These are phyloP conservation scores for Didymella pinodella DNA, from an alignment of 2,329 filamentous ascomycete genomes.

Conservation along the genomic window DNA sequence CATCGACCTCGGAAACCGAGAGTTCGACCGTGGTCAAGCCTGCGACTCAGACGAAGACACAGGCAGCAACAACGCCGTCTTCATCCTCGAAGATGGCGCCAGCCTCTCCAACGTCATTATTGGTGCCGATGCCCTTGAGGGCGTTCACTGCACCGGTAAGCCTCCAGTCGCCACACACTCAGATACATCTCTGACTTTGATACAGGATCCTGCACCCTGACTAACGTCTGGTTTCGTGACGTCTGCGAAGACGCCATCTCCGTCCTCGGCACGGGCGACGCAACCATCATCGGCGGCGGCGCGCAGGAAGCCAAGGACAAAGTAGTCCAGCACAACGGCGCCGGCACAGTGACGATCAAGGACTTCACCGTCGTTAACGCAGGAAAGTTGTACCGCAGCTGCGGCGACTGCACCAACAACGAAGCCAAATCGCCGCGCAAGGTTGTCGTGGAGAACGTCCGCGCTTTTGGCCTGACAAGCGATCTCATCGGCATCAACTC, in stretches of 20 bases:
- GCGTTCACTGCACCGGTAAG: conserved; percentile 59
- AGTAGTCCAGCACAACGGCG: conserved; percentile 49
- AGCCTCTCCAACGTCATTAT: conserved; percentile 63
- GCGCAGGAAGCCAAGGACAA: conserved; percentile 47
- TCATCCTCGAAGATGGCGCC: conserved; percentile 60
- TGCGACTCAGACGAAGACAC: conserved; percentile 37
- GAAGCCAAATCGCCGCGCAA: conserved; percentile 52
- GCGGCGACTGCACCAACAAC: conserved; percentile 57
- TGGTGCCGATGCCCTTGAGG: conserved; percentile 59
- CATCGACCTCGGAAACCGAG: conserved; percentile 31
- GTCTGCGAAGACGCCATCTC: conserved; percentile 48
- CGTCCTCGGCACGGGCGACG: conserved; percentile 37
- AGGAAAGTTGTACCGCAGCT: conserved; percentile 61
- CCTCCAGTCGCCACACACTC: conserved; percentile 24
- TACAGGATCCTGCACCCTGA: conserved; percentile 56
- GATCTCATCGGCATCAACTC: conserved; percentile 57
- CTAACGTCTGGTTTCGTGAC: conserved; percentile 40
- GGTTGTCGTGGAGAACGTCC: conserved; percentile 53
- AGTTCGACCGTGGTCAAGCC: conserved; percentile 33
- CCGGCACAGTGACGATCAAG: conserved; percentile 36
- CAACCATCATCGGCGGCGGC: conserved; percentile 49
- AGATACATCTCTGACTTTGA: not conserved
- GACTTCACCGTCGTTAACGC: conserved; percentile 56
- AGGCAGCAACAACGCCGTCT: conserved; percentile 54
- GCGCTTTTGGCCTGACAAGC: conserved; percentile 50